These are phyloP conservation scores for Pyrenula massariospora DNA, from an alignment of 495 filamentous ascomycete species.

Conservation along the genomic window DNA sequence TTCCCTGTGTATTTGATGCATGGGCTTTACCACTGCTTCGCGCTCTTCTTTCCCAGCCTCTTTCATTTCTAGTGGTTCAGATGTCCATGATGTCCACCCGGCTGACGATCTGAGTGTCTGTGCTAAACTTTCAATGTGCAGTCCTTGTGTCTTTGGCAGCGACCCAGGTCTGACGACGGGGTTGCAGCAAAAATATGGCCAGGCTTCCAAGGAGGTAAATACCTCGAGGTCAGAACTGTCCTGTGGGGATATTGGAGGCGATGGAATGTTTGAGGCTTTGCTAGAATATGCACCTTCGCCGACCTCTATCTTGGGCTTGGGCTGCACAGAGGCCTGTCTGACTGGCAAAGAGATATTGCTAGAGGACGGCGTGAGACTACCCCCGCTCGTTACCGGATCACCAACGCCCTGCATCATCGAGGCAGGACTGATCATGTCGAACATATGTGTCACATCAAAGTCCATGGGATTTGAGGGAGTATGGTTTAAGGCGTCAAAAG, in stretches of 20 bases:
- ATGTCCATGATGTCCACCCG: conserved; percentile 11
- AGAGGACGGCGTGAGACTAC: background rate
- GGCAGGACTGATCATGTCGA: background rate
- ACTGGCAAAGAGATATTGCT: background rate
- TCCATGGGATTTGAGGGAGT: background rate
- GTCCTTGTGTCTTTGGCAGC: background rate
- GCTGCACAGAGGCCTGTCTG: background rate
- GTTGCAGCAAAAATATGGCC: background rate
- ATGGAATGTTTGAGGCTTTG: background rate
- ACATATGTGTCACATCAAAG: background rate
- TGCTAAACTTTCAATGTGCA: background rate
- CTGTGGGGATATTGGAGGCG: background rate
- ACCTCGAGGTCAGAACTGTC: background rate
- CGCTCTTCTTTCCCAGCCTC: conserved; percentile 35
- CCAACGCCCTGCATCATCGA: background rate
- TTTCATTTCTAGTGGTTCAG: conserved; percentile 27
- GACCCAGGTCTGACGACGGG: background rate
- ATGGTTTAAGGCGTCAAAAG: background rate
- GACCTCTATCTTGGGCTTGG: background rate
- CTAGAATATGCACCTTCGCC: background rate
- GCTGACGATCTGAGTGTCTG: background rate
- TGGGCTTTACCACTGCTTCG: background rate
- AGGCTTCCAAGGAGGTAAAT: background rate
- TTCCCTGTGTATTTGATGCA: background rate
- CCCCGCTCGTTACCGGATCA: background rate